Base-by-base conservation (phyloP, 2,329 filamentous ascomycete species). In the Apiospora arundinis region DNA sequence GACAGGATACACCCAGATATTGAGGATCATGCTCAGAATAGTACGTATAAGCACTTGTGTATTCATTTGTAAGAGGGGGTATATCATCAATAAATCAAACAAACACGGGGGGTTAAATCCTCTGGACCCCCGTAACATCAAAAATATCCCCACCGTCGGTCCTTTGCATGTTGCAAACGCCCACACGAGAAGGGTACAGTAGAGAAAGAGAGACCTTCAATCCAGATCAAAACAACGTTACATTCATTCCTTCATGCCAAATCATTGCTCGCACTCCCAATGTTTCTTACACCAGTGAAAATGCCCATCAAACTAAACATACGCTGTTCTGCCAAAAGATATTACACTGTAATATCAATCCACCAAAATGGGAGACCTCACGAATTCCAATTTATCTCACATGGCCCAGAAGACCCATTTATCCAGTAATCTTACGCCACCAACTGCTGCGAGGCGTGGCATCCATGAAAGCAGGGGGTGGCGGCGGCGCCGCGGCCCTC, bases 371-470 rank as follows among this genome's bases (percentile, higher is more conserved):
- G 5, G 42, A 45, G 4, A 45, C 12, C 14, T 18, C n/a, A 25
- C 25, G 21, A 2, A 23, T 25, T n/a, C 32, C 7, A 66, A 21
- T 14, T 12, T 44, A 66, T 45, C 37, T 66, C 42, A 46, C 40
- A 46, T 60, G 18, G 8, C 40, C 40, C 45, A 32, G 2, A 11
- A 25, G 40, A 7, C 28, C 18, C 16, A 9, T 25, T 70, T 28
- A 69, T 48, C 84, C 83, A 7, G 85, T 85, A 69, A 89, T 78
- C 82, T 89, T 89, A 81, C 82, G 87, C 88, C 88, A 90, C 88
- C 88, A 90, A 74, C 87, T 89, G 73, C 85, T 88, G 71, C 87
- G 82, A 25, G 87, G 87, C 16, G 86, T 82, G 14, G 81, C 68
- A 70, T 88, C 86, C 73, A 82, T 82, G 68, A 85, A 83, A 28